Percentiles rank a stretch among this genome's conserved stretches.
These are phyloP conservation scores for Phytophthora hibernalis DNA, from an alignment of 352 stramenopile genomes.

Conservation along the genomic window DNA sequence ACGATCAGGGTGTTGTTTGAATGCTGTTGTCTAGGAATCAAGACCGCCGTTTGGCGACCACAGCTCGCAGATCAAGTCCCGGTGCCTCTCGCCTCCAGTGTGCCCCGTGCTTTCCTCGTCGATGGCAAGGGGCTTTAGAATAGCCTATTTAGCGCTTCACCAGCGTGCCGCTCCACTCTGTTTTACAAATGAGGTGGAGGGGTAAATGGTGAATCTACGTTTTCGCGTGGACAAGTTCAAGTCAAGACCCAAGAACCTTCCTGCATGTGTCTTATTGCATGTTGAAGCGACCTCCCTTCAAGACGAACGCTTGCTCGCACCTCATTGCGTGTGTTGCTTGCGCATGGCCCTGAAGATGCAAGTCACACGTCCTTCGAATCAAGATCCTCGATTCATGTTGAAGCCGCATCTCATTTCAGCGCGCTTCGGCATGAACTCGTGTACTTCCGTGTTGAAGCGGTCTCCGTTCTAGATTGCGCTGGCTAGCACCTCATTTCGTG, in stretches of 20 bases:
- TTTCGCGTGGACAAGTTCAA: conserved; percentile 14
- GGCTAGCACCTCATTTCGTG: conserved; percentile 31
- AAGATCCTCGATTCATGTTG: neutral
- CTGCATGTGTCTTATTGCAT: conserved; percentile 11
- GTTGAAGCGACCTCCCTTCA: conserved; percentile 2
- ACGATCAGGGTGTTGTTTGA: neutral
- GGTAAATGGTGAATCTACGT: conserved; percentile 18
- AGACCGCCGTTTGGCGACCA: neutral
- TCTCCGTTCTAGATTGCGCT: conserved; percentile 15
- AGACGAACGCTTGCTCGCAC: conserved; percentile 9
- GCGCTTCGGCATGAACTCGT: too few relatives aligned
- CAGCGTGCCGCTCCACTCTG: conserved; percentile 11
- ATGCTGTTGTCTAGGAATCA: conserved; percentile 9
- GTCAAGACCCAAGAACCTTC: conserved; percentile 24
- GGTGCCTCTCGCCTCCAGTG: conserved; percentile 2
- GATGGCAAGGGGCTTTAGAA: conserved; percentile 20
- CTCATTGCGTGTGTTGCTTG: conserved; percentile 30
- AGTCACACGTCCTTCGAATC: neutral
- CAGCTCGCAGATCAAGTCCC: neutral
- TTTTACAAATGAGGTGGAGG: conserved; percentile 8
- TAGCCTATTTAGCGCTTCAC: conserved; percentile 38
- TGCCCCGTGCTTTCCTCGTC: conserved; percentile 5
- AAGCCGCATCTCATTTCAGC: conserved; percentile 32
- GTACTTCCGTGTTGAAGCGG: conserved; percentile 5
- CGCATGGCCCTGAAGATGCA: conserved; percentile 2